phyloP scores from a whole-genome alignment of 805 yeast species.

The Pichia kluyveri region DNA sequence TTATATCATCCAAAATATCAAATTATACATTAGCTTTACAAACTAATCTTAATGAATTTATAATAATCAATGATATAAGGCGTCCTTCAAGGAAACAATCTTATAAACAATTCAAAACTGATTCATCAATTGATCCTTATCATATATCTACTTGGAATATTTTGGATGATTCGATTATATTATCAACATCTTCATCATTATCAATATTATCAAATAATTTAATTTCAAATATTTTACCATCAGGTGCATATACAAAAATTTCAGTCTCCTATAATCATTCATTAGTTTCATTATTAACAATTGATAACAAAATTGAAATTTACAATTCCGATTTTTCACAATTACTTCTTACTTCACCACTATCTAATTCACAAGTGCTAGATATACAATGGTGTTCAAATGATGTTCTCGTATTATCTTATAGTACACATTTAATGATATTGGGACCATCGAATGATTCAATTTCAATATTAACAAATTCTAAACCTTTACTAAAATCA shows the following conservation, averaged over 20 bases:
- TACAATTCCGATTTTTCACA: neutral
- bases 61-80: conserved; percentile 2
- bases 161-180: neutral
- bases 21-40: conserved; percentile 36
- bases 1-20: conserved; percentile 26
- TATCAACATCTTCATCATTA: neutral
- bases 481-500: conserved; percentile 35
- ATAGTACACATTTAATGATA: conserved; percentile 53
- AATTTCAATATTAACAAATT: conserved; percentile 42
- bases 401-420: conserved; percentile 61
- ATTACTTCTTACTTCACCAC: conserved; percentile 1
- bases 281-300: conserved; percentile 1
- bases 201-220: neutral
- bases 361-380: neutral
- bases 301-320: neutral
- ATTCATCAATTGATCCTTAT: conserved; percentile 25
- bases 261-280: conserved; percentile 5
- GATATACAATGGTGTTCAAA: conserved; percentile 75
- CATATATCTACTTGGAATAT: neutral
- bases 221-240: neutral
- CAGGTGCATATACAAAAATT: neutral
- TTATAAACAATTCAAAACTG: neutral
- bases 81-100: neutral
- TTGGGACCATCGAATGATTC: conserved; percentile 62
- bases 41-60: conserved; percentile 33